phyloP scores from a whole-genome alignment of 2,329 filamentous ascomycete genomes.

The Colletotrichum sp. region DNA sequence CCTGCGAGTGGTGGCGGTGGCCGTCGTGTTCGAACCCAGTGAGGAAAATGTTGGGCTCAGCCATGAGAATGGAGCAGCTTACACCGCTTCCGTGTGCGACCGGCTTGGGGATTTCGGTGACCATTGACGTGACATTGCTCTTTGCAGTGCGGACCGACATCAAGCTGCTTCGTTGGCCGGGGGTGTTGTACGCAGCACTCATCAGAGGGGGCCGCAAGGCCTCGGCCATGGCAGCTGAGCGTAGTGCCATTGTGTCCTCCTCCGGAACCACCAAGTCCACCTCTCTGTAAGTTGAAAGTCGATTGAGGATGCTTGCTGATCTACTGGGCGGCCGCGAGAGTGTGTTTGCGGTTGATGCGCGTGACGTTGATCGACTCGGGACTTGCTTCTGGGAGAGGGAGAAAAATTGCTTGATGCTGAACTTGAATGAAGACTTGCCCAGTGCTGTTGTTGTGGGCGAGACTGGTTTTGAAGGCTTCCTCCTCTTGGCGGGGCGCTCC shows the following conservation, averaged over 20 bases:
- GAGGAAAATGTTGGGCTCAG: slow-evolving; percentile 81
- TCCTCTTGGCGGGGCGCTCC: slow-evolving; percentile 38
- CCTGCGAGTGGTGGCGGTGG: slow-evolving; percentile 45
- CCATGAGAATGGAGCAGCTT: slow-evolving; percentile 74
- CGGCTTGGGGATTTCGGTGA: slow-evolving; percentile 70
- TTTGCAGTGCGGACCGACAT: slow-evolving; percentile 58
- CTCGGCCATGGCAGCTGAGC: slow-evolving; percentile 17
- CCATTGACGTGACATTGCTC: slow-evolving; percentile 52
- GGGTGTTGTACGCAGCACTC: slow-evolving; percentile 28
- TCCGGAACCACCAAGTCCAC: slow-evolving; percentile 18
- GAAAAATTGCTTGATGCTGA: slow-evolving; percentile 18
- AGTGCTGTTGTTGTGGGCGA: slow-evolving; percentile 7
- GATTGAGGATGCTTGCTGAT: slow-evolving; percentile 10
- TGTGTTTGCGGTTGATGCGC: slow-evolving; percentile 2
- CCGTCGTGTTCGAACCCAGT: slow-evolving; percentile 79
- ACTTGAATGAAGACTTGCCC: slow-evolving; percentile 21
- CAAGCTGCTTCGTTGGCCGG: slow-evolving; percentile 51
- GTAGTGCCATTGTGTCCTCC: slow-evolving; percentile 23
- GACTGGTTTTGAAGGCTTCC: slow-evolving; percentile 23
- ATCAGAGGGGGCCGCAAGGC: slow-evolving; percentile 16
- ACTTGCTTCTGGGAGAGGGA: slow-evolving; percentile 18
- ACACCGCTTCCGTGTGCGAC: slow-evolving; percentile 81
- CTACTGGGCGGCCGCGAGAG: slow-evolving; percentile 17
- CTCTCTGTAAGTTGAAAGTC: slow-evolving; percentile 12
- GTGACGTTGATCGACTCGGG: slow-evolving; percentile 6